Percentiles rank a stretch among this genome's conserved stretches.
These are phyloP conservation scores for Candida quercuum DNA, from an alignment of 805 yeast species.

Conservation along the genomic window DNA sequence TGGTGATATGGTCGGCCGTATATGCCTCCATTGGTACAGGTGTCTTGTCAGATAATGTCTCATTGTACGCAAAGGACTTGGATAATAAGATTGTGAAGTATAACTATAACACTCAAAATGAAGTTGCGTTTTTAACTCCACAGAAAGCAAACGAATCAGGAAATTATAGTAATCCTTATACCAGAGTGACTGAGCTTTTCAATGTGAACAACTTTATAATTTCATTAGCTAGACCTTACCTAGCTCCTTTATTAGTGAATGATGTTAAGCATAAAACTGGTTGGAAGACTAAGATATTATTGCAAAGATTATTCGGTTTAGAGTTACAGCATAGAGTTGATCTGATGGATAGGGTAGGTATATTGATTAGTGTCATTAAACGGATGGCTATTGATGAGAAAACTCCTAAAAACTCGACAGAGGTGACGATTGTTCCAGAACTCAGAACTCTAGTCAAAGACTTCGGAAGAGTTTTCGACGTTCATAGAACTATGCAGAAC, in stretches of 20 bases:
- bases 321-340: slow-evolving; percentile 84
- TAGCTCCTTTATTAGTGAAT: slow-evolving; percentile 83
- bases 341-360: slow-evolving; percentile 71
- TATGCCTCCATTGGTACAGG: slow-evolving; percentile 80
- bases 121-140: slow-evolving; percentile 32
- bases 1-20: slow-evolving; percentile 84
- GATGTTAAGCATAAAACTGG: slow-evolving; percentile 68
- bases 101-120: slow-evolving; percentile 29
- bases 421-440: slow-evolving; percentile 88
- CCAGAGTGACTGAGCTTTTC: slow-evolving; percentile 83
- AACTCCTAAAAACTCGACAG: slow-evolving; percentile 73
- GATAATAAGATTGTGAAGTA: slow-evolving; percentile 57
- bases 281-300: slow-evolving; percentile 30
- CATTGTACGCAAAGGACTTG: slow-evolving; percentile 54
- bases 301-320: slow-evolving; percentile 40
- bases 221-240: slow-evolving; percentile 87
- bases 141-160: slow-evolving; percentile 40
- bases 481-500: slow-evolving; percentile 77
- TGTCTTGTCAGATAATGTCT: slow-evolving; percentile 50
- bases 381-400: slow-evolving; percentile 84
- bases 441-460: slow-evolving; percentile 47
- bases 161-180: slow-evolving; percentile 66
- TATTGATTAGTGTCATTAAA: slow-evolving; percentile 63
- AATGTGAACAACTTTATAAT: slow-evolving; percentile 92
- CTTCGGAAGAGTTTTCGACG: slow-evolving; percentile 33